Evolutionary conservation across 78 protist genomes (phyloP), one percentile per base, ranked within the genome.

Genomic region (Speleostelium caveatum): DNA sequence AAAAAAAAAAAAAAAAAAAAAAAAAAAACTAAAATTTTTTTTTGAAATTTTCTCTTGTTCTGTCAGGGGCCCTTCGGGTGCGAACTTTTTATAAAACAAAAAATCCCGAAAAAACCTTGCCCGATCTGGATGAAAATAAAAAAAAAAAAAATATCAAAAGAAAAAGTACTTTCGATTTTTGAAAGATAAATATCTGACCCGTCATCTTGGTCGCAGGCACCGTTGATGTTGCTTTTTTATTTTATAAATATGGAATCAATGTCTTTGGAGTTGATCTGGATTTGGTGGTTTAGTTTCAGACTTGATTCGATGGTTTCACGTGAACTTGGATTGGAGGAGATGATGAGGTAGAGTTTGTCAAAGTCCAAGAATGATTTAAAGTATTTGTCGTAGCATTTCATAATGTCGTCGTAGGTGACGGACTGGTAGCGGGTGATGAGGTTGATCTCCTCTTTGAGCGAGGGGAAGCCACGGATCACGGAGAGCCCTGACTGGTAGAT

Each of bases 271-370:
- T 41, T 26, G 3, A 68, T 68, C 12, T 28, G 24, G 38, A 41
- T 24, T 19, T 68, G 12, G 6, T 35, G 26, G 7, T 22, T 41
- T 68, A 24, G 38, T 53, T 72, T 72, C 33, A 72, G 32, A 33
- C 51, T 45, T 1, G 78, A 28, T 53, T 72, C 49, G 1, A 72
- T 51, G 5, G 22, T 21, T 21, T 32, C 28, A 0, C 16, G 19
- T 14, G 78, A 72, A 53, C 30, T 24, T 5, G 73, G 87, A 53
- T 78, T 78, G 49, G 63, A 39, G 1, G 75, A n/a, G 6, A 78
- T 8, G 10, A 56, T 26, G 0, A 78, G 28, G 38, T 58, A 65
- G 8, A 59, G 14, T 10, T 49, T 51, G 19, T 78, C 65, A 10
- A 1, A 28, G 26, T 65, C 59, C 3, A 78, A 30, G 33, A 78